A percentile compares a stretch with the other conserved stretches of the same genome.
Conservation (phyloP, 2,329 filamentous ascomycete genomes). For the Macroventuria anomochaeta region DNA sequence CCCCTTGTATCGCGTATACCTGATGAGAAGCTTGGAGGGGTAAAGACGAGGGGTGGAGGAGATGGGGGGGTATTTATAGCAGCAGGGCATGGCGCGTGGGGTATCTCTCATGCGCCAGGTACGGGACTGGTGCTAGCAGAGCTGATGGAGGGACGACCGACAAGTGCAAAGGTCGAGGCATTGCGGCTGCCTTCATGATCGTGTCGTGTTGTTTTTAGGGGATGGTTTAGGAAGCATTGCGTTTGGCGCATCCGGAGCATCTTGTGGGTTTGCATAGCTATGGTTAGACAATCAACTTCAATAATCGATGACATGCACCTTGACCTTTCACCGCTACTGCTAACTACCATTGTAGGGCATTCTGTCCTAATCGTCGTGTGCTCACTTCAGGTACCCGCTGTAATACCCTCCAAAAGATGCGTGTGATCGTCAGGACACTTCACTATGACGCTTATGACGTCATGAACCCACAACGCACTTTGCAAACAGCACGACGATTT, state of each 20-base stretch:
- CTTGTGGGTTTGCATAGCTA: background rate
- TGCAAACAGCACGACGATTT: constrained; percentile 12
- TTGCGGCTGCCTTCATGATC: constrained; percentile 49
- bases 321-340: background rate
- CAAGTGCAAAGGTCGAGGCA: constrained; percentile 65
- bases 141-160: constrained; percentile 65
- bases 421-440: constrained; percentile 11
- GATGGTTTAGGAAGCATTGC: background rate
- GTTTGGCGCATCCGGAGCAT: constrained; percentile 2
- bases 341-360: background rate
- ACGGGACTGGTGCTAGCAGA: constrained; percentile 75
- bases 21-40: constrained; percentile 62
- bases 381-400: constrained; percentile 15
- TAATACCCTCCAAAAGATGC: background rate
- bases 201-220: background rate
- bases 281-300: background rate
- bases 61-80: constrained; percentile 73
- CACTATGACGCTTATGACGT: constrained; percentile 20
- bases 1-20: constrained; percentile 68
- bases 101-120: constrained; percentile 62
- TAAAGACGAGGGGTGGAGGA: constrained; percentile 51
- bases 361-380: constrained; percentile 1
- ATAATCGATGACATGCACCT: constrained; percentile 4
- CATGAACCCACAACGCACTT: constrained; percentile 14
- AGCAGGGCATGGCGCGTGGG: constrained; percentile 79